Base-by-base conservation (phyloP, 345 rosid genomes). In the Moringa oleifera region DNA sequence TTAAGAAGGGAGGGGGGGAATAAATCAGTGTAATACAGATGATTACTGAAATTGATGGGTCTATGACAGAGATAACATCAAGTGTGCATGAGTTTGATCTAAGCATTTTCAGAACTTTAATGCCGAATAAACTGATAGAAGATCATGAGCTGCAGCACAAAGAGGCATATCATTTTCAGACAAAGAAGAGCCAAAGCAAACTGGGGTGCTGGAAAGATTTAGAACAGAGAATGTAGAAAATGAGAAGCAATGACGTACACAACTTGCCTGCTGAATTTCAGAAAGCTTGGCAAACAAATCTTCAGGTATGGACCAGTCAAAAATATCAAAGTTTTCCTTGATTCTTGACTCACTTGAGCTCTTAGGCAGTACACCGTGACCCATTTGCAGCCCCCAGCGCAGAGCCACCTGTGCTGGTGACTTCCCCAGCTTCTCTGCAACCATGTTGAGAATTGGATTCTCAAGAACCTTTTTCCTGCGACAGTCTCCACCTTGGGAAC, bases 321-420 rank as follows among this genome's bases (percentile, higher is more conserved):
- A 54, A 57, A 78, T 57, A 50, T 61, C 71, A 22, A 64, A 63
- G 67, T 82, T 79, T 55, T 74, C 74, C 70, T 76, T 79, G 63
- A 81, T 64, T 66, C 83, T 73, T 0, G 73, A 53, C 61, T 76
- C 78, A 20, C 56, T 76, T 47, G 69, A 56, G 52, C 83, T 81
- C 76, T 81, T 81, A 1, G 83, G 81, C 11, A 81, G 56, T 0
- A 81, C 76, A 41, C 79, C 76, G 63, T 79, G 81, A 41, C 83
- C 83, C 68, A 65, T 65, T 68, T 81, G 83, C 37, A 81, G 66
- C 6, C 83, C 86, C 86, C 86, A 79, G 1, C 76, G 77, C 8
- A 79, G 72, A n/a, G 77, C 77, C 18, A 81, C 77, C 67, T 81
- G 78, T 18, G 83, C 86, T 12, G 83, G 70, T 31, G 81, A 52